These are phyloP conservation scores for Penicillium italicum DNA, from an alignment of 2,329 filamentous ascomycete genomes.

Conservation along the genomic window DNA sequence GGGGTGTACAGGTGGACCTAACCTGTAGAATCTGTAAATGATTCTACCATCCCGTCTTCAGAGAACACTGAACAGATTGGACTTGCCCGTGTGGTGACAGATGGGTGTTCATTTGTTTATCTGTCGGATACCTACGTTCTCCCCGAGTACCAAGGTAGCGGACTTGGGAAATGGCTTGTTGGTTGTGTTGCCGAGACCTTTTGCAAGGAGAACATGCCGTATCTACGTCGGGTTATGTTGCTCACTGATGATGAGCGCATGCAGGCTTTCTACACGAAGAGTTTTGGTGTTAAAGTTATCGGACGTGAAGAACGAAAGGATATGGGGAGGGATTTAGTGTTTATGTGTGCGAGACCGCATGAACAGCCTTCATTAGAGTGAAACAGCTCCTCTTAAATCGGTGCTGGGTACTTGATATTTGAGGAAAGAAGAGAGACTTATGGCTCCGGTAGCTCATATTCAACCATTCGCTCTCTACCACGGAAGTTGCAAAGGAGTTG, in stretches of 20 bases:
- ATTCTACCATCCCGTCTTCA: slow-evolving; percentile 3
- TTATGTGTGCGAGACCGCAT: slow-evolving; percentile 19
- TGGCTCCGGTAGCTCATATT: neutral
- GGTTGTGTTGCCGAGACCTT: slow-evolving; percentile 55
- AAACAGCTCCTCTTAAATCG: neutral
- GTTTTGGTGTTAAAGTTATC: slow-evolving; percentile 25
- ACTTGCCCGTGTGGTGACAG: slow-evolving; percentile 63
- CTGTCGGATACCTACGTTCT: slow-evolving; percentile 66
- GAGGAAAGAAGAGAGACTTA: neutral
- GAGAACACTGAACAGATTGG: slow-evolving; percentile 48
- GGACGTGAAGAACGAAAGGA: slow-evolving; percentile 17
- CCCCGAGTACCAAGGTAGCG: slow-evolving; percentile 56
- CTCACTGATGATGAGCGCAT: slow-evolving; percentile 21
- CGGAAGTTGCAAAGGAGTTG: slow-evolving; percentile 63
- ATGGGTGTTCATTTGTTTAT: slow-evolving; percentile 66
- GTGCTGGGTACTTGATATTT: neutral
- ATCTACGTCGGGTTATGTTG: slow-evolving; percentile 59
- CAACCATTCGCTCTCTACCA: slow-evolving; percentile 50
- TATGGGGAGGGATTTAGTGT: slow-evolving; percentile 15
- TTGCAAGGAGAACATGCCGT: slow-evolving; percentile 51
- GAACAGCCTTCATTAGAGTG: neutral
- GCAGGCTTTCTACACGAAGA: slow-evolving; percentile 20
- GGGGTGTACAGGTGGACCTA: slow-evolving; percentile 17
- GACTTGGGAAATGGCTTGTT: slow-evolving; percentile 65
- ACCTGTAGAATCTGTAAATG: neutral